A percentile compares a stretch with the other conserved stretches of the same genome.
Evolutionary conservation across 805 yeast species (phyloP).

Genomic region (Lipomyces chichibuensis): DNA sequence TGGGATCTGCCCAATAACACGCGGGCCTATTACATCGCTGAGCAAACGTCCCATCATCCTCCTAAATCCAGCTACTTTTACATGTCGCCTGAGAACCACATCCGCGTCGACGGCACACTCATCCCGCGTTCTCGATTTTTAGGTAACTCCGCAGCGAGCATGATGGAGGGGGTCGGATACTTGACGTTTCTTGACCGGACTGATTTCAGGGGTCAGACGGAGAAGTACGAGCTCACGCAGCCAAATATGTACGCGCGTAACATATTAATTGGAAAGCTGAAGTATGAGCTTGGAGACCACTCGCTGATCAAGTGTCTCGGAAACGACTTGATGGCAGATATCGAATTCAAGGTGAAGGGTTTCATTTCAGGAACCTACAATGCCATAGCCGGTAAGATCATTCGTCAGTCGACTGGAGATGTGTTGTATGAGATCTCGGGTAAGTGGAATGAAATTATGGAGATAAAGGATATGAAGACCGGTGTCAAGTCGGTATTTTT

Average conservation of each 20-base stretch:
- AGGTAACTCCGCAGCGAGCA: constrained; percentile 95
- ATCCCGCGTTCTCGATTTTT: constrained; percentile 85
- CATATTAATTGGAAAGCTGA: constrained; percentile 84
- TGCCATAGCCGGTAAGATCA: constrained; percentile 76
- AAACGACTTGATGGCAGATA: constrained; percentile 66
- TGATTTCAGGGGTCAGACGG: constrained; percentile 55
- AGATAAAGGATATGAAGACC: constrained; percentile 59
- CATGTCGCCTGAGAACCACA: constrained; percentile 74
- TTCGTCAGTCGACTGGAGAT: constrained; percentile 55
- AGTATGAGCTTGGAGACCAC: constrained; percentile 90
- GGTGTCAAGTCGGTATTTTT: constrained; percentile 57
- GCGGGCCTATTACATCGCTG: constrained; percentile 82
- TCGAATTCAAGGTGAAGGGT: constrained; percentile 95
- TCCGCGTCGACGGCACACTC: constrained; percentile 86
- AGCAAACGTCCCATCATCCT: constrained; percentile 98
- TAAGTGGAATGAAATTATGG: constrained; percentile 90
- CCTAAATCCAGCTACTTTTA: constrained; percentile 94
- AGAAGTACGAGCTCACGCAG: constrained; percentile 81
- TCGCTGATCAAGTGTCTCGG: constrained; percentile 70
- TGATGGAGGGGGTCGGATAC: constrained; percentile 89
- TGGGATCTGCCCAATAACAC: constrained; percentile 81
- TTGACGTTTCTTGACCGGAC: constrained; percentile 65
- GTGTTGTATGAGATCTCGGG: constrained; percentile 72
- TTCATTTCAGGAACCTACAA: constrained; percentile 91
- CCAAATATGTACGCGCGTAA: constrained; percentile 97